Conservation (phyloP, 768 basidiomycete species). For the Ramaria sp. region DNA sequence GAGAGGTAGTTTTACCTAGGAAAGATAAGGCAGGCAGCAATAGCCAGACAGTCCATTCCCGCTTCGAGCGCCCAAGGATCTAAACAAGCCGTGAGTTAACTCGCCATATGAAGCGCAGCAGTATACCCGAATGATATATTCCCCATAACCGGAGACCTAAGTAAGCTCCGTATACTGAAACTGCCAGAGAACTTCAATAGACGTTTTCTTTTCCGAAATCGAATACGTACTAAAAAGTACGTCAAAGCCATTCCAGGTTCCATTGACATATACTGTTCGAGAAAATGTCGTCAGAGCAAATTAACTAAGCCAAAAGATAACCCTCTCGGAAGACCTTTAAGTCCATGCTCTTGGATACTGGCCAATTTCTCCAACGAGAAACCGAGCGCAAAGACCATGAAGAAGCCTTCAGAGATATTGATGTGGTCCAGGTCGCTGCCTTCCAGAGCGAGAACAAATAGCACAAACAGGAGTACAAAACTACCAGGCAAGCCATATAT, state of each 20-base stretch:
- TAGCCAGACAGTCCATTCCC: conserved; percentile 75
- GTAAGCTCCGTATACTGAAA: conserved; percentile 72
- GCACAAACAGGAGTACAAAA: conserved; percentile 69
- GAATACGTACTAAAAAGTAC: conserved; percentile 62
- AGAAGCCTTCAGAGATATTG: conserved; percentile 56
- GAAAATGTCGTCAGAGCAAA: background rate
- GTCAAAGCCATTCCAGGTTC: conserved; percentile 73
- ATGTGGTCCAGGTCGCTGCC: conserved; percentile 48
- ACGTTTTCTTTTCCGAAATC: background rate
- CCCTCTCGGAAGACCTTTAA: conserved; percentile 46
- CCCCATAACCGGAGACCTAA: conserved; percentile 71
- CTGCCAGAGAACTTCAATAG: conserved; percentile 24
- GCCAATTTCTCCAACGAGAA: conserved; percentile 90
- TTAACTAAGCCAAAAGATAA: background rate
- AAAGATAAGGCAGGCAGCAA: conserved; percentile 86
- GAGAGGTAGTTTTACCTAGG: conserved; percentile 42
- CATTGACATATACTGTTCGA: conserved; percentile 6
- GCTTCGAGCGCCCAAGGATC: conserved; percentile 54
- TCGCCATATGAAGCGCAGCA: background rate
- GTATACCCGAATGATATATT: conserved; percentile 51
- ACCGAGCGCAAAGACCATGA: conserved; percentile 60
- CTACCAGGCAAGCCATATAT: conserved; percentile 22
- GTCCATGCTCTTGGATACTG: conserved; percentile 91
- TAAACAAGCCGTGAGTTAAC: conserved; percentile 16
- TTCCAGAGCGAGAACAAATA: conserved; percentile 76